A percentile compares a stretch with the other conserved stretches of the same genome.
phyloP scores from a whole-genome alignment of 2,329 filamentous ascomycete species.

The Whalleya microplaca region DNA sequence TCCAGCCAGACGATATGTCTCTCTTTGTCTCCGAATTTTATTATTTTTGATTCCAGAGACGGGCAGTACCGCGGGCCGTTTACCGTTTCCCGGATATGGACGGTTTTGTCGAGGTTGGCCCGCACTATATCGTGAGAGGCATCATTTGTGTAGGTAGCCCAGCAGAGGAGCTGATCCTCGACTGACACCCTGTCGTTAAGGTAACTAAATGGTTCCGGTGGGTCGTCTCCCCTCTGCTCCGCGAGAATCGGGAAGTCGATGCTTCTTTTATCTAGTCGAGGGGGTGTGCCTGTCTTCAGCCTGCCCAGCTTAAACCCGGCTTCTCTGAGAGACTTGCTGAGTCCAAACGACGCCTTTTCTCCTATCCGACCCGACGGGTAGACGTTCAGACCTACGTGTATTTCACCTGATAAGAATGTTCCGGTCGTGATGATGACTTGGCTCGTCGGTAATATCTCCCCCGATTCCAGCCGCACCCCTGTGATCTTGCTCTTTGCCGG shows the following conservation, averaged over 20 bases:
- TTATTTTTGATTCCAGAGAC: constrained; percentile 90
- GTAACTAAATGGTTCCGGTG: constrained; percentile 89
- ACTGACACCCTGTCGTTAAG: constrained; percentile 80
- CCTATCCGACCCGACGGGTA: constrained; percentile 91
- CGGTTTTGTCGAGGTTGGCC: constrained; percentile 89
- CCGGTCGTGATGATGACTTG: constrained; percentile 94
- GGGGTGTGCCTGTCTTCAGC: constrained; percentile 94
- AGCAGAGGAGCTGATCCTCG: constrained; percentile 80
- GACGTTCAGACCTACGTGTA: constrained; percentile 86
- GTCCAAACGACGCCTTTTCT: constrained; percentile 87
- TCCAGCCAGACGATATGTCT: constrained; percentile 95
- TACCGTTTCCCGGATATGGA: constrained; percentile 94
- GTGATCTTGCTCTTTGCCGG: constrained; percentile 70
- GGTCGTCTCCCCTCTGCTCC: constrained; percentile 78
- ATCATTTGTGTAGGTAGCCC: constrained; percentile 85
- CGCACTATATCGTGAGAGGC: constrained; percentile 82
- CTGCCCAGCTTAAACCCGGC: constrained; percentile 89
- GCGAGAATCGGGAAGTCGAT: constrained; percentile 79
- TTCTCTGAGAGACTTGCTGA: constrained; percentile 87
- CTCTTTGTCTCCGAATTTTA: constrained; percentile 80
- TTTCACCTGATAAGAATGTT: constrained; percentile 93
- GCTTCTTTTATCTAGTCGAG: constrained; percentile 77
- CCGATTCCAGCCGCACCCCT: constrained; percentile 85
- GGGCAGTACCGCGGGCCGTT: constrained; percentile 95
- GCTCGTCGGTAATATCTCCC: constrained; percentile 77